Evolutionary conservation across 2,329 filamentous ascomycete species (phyloP), one percentile per base, ranked within the genome.

Genomic region (Aspergillus pseudotamarii): DNA sequence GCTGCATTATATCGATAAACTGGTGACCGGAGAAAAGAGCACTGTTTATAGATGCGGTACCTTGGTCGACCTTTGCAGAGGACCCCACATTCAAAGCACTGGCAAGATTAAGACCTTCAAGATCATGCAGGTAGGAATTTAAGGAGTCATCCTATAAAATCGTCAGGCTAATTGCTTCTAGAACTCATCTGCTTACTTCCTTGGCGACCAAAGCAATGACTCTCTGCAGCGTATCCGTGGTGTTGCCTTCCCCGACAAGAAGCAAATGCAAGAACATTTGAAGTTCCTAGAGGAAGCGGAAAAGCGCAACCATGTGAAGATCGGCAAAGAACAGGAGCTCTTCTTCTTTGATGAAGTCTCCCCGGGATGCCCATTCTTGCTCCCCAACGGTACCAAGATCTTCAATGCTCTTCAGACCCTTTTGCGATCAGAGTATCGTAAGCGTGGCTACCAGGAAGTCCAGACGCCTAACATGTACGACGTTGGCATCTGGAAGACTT

Each of bases 401-500:
- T 96, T 96, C 84, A 97, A 97, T 76, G 89, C 92, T 30, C 83
- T 99, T 11, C 88, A 93, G 77, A 84, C 87, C 21, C 92, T 95
- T 75, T 85, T 99, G 67, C 88, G 91, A 67, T 86, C 90, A 55
- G 90, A 98, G 78, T 99, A 98, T 83, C 93, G 92, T 85, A 92
- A 91, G 76, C 91, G 95, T 67, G 93, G 91, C 54, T 99, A 98
- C 78, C 89, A 94, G 73, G 95, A 99, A 79, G 95, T 99, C 66
- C 92, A 94, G 76, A 93, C 94, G 4, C 95, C 95, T 57, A 98
- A 95, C 81, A 96, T 99, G 90, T 99, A 91, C 84, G 96, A 97
- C 75, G 88, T 93, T 14, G 87, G 92, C 8, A 82, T 98, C 16
- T 98, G 95, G 95, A 95, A 97, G 82, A 91, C 88, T 26, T 97